Evolutionary conservation across 1,284 basidiomycete species (phyloP), one percentile per base, ranked within the genome.

Genomic region (Phenoliferia sp.): DNA sequence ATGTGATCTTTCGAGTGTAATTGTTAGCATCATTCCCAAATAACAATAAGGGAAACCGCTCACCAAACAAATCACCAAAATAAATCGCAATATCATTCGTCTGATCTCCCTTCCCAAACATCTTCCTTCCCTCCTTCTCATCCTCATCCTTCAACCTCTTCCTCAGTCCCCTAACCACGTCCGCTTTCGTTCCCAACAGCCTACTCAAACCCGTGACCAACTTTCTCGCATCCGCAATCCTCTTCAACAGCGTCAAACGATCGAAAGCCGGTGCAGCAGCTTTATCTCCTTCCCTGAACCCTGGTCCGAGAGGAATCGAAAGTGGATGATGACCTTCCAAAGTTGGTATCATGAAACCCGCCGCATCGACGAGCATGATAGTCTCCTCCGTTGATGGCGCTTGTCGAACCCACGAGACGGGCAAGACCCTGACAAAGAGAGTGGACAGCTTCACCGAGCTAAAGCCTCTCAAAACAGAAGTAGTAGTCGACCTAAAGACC

Each of bases 31-130:
- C 52, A 54, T 28, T 3, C 3, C 39, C 7, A 2, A 12, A n/a
- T 10, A 33, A 15, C 2, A 26, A n/a, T 22, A 17, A 56, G 52
- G 17, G 56, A 31, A 33, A 39, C 17, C 48, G 75, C 82, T 65
- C 70, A 91, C 91, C 93, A 83, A 94, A 90, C 3, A 98, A 85
- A 78, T 98, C 94, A 57, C 91, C 92, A 80, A 96, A 86, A 78
- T 97, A 94, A 22, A 94, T 90, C 6, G 73, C 69, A 33, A 80
- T 75, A 36, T 77, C 76, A 55, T 74, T 72, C 58, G 75, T 68
- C 2, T 72, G 65, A 33, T 74, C 73, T 22, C 64, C 67, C 31
- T 34, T 62, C 61, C 59, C 68, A 55, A 70, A 69, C 35, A 72
- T 35, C 3, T 50, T 64, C 22, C 48, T 19, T 6, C 7, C 48